These are phyloP conservation scores for Santalum album DNA, from an alignment of 164 flowering plant genomes.

Conservation along the genomic window DNA sequence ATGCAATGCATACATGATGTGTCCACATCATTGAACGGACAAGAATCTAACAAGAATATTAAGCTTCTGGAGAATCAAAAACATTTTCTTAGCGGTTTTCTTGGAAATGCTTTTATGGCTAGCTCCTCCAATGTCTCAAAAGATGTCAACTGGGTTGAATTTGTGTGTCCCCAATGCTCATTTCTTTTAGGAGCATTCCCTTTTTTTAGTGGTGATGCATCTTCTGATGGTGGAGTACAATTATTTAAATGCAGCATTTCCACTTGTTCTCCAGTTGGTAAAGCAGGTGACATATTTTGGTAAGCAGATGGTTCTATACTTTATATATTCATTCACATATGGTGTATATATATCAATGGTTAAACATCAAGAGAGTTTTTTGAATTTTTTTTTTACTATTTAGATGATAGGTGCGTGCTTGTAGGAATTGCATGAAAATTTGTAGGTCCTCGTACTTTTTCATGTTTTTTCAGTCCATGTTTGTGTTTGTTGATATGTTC, in stretches of 20 bases:
- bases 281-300: slow-evolving; percentile 57
- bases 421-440: no score
- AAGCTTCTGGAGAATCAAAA: slow-evolving; percentile 32
- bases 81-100: slow-evolving; percentile 52
- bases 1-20: slow-evolving; percentile 15
- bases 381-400: no score
- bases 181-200: slow-evolving; percentile 75
- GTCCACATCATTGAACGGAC: slow-evolving; percentile 17
- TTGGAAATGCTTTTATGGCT: slow-evolving; percentile 70
- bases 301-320: slow-evolving; percentile 14
- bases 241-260: slow-evolving; percentile 74
- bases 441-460: no score
- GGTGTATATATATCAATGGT: no score
- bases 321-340: no score
- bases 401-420: no score
- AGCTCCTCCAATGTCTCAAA: slow-evolving; percentile 50
- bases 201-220: slow-evolving; percentile 21
- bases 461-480: no score
- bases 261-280: slow-evolving; percentile 39
- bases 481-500: no score
- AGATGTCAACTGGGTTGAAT: slow-evolving; percentile 61
- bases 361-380: no score
- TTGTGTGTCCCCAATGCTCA: slow-evolving; percentile 59
- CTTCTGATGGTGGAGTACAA: slow-evolving; percentile 71
- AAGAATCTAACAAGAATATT: slow-evolving; percentile 6